Percentiles rank a stretch among this genome's conserved stretches.
These are phyloP conservation scores for Chloromonas sp. DNA, from an alignment of 163 green algal species.

Conservation along the genomic window DNA sequence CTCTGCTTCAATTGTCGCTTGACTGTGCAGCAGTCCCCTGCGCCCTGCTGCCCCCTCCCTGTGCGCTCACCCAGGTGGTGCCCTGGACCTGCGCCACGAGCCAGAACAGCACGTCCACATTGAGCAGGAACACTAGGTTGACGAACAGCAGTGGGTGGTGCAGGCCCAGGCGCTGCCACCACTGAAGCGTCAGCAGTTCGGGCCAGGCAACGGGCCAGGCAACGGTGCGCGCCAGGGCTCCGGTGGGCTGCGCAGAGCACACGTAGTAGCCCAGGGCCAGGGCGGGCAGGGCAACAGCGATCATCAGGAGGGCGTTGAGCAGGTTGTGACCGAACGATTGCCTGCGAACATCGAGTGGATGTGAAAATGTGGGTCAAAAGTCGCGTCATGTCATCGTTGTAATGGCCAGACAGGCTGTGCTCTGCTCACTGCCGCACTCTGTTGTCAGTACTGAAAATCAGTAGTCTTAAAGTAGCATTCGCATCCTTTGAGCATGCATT, in stretches of 20 bases:
- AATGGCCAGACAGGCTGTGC: too few relatives aligned
- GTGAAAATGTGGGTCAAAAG: too few relatives aligned
- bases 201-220: neutral
- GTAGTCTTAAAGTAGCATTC: too few relatives aligned
- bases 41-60: too few relatives aligned
- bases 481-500: too few relatives aligned
- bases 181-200: neutral
- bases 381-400: too few relatives aligned
- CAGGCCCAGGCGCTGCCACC: neutral
- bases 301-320: slow-evolving; percentile 20
- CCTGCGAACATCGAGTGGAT: neutral
- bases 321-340: slow-evolving; percentile 5
- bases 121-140: slow-evolving; percentile 37
- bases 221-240: neutral
- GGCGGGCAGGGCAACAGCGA: slow-evolving; percentile 17
- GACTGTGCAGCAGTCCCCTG: too few relatives aligned
- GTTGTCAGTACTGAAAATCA: too few relatives aligned
- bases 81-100: slow-evolving; percentile 40
- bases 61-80: slow-evolving; percentile 42
- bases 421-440: too few relatives aligned
- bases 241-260: neutral
- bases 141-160: slow-evolving; percentile 26
- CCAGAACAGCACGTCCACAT: slow-evolving; percentile 49
- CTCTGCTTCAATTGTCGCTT: too few relatives aligned
- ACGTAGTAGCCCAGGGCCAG: slow-evolving; percentile 14